Evolutionary conservation across 768 basidiomycete genomes (phyloP), one percentile per base, ranked within the genome.

Genomic region (Russula brevipes): DNA sequence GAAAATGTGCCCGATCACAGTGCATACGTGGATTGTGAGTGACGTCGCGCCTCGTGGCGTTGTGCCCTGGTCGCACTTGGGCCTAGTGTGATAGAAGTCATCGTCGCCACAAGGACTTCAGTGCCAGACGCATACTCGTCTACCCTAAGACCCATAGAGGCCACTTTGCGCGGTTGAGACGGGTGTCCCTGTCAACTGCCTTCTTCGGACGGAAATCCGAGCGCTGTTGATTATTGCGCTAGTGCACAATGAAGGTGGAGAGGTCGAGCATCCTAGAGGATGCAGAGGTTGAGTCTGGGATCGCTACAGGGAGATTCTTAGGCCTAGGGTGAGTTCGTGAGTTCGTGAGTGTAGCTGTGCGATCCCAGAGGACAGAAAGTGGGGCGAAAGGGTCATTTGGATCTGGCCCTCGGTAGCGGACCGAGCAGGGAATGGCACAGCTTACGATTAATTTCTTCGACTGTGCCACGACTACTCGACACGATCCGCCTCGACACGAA

Each of bases 331-430:
- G n/a, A n/a, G n/a, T n/a, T n/a, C n/a, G 12, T 46, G 58, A 46
- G 10, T 55, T 62, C 4, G 54, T 61, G 46, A 66, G 45, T 2
- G 67, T 62, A 16, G 60, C 50, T 12, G 59, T 66, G 59, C 86
- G 81, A 63, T 78, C 81, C 54, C 88, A 82, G 33, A 89, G 77
- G 31, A 83, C 82, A 69, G 82, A 81, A 49, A 89, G 81, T 0
- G 88, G 82, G 5, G 84, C 87, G 66, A 88, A 88, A 1, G 88
- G 24, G 24, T 24, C 24, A 24, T 1, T 24, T 24, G 24, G 24
- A 24, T 24, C 24, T 1, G 24, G 24, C 24, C 24, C 24, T 24
- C 1, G 24, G 24, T 1, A 89, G 45, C 82, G 77, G 57, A 78
- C 70, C 10, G 81, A 78, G 68, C 79, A 72, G 24, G 1, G 24